phyloP scores from a whole-genome alignment of 768 basidiomycete species.

The Suillus paluster region DNA sequence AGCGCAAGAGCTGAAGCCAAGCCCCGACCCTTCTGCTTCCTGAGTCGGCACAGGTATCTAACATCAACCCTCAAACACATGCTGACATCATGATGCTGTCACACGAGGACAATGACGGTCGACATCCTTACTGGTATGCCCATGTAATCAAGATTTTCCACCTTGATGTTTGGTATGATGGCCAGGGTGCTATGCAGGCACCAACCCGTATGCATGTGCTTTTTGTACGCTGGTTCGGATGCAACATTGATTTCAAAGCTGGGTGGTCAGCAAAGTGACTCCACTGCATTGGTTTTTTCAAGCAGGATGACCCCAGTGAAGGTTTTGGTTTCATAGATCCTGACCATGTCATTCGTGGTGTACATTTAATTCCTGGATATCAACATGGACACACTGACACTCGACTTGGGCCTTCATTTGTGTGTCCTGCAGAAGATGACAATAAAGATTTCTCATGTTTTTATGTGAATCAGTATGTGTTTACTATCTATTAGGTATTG shows the following conservation, averaged over 20 bases:
- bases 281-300: slow-evolving; percentile 44
- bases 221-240: slow-evolving; percentile 45
- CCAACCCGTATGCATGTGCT: slow-evolving; percentile 40
- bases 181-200: not conserved
- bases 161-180: slow-evolving; percentile 3
- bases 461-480: slow-evolving; percentile 38
- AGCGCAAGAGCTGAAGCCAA: too few relatives aligned
- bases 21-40: too few relatives aligned
- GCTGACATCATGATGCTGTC: slow-evolving; percentile 39
- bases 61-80: slow-evolving; percentile 34
- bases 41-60: too few relatives aligned
- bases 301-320: slow-evolving; percentile 21
- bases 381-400: slow-evolving; percentile 21
- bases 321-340: slow-evolving; percentile 55
- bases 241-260: slow-evolving; percentile 24
- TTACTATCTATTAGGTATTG: not conserved
- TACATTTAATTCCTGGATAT: slow-evolving; percentile 49
- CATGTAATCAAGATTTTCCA: slow-evolving; percentile 38
- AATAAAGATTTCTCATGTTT: slow-evolving; percentile 35
- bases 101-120: slow-evolving; percentile 17
- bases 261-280: slow-evolving; percentile 36
- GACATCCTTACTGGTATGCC: slow-evolving; percentile 8
- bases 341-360: slow-evolving; percentile 38
- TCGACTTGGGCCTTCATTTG: slow-evolving; percentile 13
- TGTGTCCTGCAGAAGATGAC: slow-evolving; percentile 9